Conservation (phyloP, 1,139 yeast species). For the Candida sp. region DNA sequence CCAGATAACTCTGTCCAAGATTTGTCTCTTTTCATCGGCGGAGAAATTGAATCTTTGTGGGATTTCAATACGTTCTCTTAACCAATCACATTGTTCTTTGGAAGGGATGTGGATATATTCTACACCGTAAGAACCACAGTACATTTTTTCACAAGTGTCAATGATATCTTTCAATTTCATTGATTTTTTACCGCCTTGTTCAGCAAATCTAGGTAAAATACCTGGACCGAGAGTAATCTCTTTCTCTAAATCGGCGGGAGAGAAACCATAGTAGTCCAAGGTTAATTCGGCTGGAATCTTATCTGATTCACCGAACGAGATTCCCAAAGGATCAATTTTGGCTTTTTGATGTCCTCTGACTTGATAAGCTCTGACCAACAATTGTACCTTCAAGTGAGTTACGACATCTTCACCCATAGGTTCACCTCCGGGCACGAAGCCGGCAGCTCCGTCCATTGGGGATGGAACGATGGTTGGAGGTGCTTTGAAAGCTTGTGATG, state of each 20-base stretch:
- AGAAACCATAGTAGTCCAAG: constrained; percentile 86
- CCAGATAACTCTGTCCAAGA: constrained; percentile 96
- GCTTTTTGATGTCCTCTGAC: constrained; percentile 98
- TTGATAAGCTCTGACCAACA: constrained; percentile 96
- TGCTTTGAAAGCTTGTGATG: constrained; percentile 77
- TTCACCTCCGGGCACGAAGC: constrained; percentile 46
- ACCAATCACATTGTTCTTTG: constrained; percentile 96
- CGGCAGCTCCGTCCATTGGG: constrained; percentile 71
- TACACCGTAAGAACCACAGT: constrained; percentile 87
- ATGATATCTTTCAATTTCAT: constrained; percentile 77
- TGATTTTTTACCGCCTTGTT: constrained; percentile 52
- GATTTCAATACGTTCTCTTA: constrained; percentile 93
- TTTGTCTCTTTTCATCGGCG: constrained; percentile 91
- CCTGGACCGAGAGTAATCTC: constrained; percentile 96
- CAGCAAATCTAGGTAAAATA: constrained; percentile 88
- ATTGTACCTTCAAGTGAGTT: constrained; percentile 91
- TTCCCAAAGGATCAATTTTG: constrained; percentile 89
- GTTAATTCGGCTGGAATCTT: constrained; percentile 81
- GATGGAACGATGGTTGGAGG: constrained; percentile 86
- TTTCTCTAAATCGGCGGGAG: constrained; percentile 78
- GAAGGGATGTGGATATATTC: constrained; percentile 98
- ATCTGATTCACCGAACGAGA: constrained; percentile 72
- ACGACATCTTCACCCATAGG: constrained; percentile 61
- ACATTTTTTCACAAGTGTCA: constrained; percentile 73
- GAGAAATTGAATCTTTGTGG: constrained; percentile 84